Conservation (phyloP, 495 filamentous ascomycete species). For the Aspergillus conjunctus region DNA sequence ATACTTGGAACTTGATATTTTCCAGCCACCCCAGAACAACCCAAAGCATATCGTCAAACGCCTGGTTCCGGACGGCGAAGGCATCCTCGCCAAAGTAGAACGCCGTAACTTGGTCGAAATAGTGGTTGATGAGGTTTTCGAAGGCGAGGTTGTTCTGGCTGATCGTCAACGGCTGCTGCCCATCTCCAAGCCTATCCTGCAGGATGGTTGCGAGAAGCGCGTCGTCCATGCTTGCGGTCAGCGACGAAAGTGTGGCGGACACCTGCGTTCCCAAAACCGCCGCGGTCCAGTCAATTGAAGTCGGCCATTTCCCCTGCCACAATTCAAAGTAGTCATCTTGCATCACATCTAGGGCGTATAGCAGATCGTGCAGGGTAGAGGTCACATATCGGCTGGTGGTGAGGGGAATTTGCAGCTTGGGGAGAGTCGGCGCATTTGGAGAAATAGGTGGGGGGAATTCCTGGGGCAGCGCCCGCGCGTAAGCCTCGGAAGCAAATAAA, state of each 20-base stretch:
- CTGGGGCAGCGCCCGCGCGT: conserved; percentile 40
- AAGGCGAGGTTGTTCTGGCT: conserved; percentile 46
- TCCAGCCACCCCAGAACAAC: conserved; percentile 93
- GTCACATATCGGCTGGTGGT: conserved; percentile 20
- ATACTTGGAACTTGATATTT: conserved; percentile 70
- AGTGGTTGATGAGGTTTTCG: conserved; percentile 78
- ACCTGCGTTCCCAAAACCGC: conserved; percentile 85
- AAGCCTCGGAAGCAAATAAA: conserved; percentile 23
- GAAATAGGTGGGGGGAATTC: conserved; percentile 24
- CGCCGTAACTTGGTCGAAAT: conserved; percentile 71
- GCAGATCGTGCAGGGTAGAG: conserved; percentile 45
- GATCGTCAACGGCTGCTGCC: conserved; percentile 5
- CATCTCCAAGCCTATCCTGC: conserved; percentile 31
- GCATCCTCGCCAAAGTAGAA: conserved; percentile 89
- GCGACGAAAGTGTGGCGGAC: conserved; percentile 64
- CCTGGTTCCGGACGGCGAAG: conserved; percentile 73
- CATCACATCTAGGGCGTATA: conserved; percentile 70
- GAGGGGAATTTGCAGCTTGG: conserved; percentile 21
- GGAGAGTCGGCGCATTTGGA: conserved; percentile 18
- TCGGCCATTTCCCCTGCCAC: conserved; percentile 82
- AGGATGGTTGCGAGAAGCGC: conserved; percentile 21
- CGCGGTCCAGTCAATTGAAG: conserved; percentile 90
- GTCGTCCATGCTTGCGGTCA: conserved; percentile 51
- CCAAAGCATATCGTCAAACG: conserved; percentile 97
- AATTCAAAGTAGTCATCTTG: conserved; percentile 76